Percentiles rank a stretch among this genome's conserved stretches.
phyloP scores from a whole-genome alignment of 805 yeast species.

The Yamadazyma philogaea region DNA sequence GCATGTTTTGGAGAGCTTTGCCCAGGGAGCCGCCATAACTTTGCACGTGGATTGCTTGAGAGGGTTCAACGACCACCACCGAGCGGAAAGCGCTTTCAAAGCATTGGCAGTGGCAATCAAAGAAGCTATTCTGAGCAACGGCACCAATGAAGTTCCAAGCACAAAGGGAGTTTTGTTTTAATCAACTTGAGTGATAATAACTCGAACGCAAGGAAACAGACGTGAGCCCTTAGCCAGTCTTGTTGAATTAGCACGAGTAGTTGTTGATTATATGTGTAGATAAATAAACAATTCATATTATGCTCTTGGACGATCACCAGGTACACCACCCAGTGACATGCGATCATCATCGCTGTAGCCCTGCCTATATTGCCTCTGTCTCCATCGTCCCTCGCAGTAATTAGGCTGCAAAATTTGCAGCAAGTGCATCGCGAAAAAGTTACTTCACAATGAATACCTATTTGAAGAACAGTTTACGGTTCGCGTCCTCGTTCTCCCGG shows the following conservation, averaged over 20 bases:
- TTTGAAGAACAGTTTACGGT: background rate
- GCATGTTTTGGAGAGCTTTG: conserved; percentile 93
- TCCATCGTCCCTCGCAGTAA: background rate
- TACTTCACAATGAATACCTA: background rate
- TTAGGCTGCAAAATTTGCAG: background rate
- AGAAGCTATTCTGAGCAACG: conserved; percentile 80
- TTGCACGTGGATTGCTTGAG: conserved; percentile 91
- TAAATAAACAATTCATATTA: too few relatives aligned
- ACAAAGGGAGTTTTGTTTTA: conserved; percentile 91
- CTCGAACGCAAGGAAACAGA: background rate
- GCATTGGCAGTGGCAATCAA: conserved; percentile 90
- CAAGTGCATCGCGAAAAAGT: conserved; percentile 1
- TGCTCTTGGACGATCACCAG: background rate
- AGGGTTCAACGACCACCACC: conserved; percentile 94
- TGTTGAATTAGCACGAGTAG: too few relatives aligned
- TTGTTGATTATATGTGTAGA: too few relatives aligned
- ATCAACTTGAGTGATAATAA: background rate
- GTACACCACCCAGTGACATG: background rate
- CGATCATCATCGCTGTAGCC: too few relatives aligned
- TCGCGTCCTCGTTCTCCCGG: conserved; percentile 2
- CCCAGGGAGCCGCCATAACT: conserved; percentile 86
- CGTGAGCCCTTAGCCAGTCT: too few relatives aligned
- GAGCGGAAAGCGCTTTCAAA: conserved; percentile 95
- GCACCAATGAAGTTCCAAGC: conserved; percentile 88
- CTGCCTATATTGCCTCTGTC: too few relatives aligned